These are phyloP conservation scores for Ploettnerulaceae sp. DNA, from an alignment of 2,329 filamentous ascomycete genomes.

Conservation along the genomic window DNA sequence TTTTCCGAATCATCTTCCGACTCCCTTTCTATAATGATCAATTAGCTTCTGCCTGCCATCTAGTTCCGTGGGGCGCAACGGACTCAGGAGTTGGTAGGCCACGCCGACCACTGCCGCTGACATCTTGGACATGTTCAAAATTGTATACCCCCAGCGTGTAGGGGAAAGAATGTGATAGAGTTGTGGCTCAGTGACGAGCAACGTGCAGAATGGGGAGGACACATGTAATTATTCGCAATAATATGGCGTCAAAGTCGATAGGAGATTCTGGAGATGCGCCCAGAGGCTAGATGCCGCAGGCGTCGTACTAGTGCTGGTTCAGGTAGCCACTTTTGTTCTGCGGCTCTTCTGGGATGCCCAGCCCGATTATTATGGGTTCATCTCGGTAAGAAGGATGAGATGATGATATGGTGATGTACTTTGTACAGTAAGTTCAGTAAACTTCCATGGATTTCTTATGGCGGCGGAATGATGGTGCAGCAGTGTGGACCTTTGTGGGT, in stretches of 20 bases:
- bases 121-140: slow-evolving; percentile 19
- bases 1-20: slow-evolving; percentile 30
- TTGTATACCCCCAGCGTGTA: slow-evolving; percentile 3
- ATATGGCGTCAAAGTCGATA: neutral
- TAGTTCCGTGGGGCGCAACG: slow-evolving; percentile 11
- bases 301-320: no score
- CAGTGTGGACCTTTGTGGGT: no score
- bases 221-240: slow-evolving; percentile 30
- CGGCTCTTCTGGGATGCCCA: no score
- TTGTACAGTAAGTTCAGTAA: no score
- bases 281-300: no score
- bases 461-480: no score
- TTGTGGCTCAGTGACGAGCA: slow-evolving; percentile 33
- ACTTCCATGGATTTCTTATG: no score
- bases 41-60: slow-evolving; percentile 21
- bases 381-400: no score
- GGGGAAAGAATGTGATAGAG: slow-evolving; percentile 10
- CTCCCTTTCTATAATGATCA: slow-evolving; percentile 25
- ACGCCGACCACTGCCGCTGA: slow-evolving; percentile 29
- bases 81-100: slow-evolving; percentile 35
- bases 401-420: no score
- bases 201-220: slow-evolving; percentile 24
- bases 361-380: no score
- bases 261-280: neutral
- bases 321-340: no score